Conservation (phyloP, 441 rosid species). For the Isatis lusitanica region DNA sequence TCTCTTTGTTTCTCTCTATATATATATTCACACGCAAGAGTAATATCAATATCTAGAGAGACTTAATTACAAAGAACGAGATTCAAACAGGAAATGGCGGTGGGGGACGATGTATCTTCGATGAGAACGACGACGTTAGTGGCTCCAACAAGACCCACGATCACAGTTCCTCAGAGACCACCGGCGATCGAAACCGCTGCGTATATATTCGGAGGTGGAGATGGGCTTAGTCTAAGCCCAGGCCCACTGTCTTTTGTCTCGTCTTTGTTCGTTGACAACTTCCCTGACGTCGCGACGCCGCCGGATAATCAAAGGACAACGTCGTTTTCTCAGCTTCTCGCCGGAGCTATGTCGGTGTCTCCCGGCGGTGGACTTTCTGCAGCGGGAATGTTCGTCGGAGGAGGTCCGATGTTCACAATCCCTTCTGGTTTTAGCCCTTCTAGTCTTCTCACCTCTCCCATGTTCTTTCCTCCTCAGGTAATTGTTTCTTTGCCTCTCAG, state of each 20-base stretch:
- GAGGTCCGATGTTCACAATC: conserved; percentile 60
- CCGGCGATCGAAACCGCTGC: conserved; percentile 46
- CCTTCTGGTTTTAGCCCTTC: conserved; percentile 89
- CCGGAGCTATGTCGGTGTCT: conserved; percentile 74
- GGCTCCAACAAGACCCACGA: conserved; percentile 58
- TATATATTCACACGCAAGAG: not conserved
- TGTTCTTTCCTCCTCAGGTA: conserved; percentile 72
- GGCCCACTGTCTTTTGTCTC: conserved; percentile 87
- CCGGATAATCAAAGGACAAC: conserved; percentile 39
- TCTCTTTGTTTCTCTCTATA: conserved; percentile 18
- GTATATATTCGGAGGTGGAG: conserved; percentile 49
- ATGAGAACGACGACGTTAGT: conserved; percentile 39
- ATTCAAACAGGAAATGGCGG: conserved; percentile 38
- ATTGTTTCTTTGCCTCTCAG: not conserved
- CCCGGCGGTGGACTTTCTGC: conserved; percentile 63
- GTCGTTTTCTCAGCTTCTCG: conserved; percentile 82
- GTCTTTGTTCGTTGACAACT: conserved; percentile 61
- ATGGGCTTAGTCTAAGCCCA: conserved; percentile 62
- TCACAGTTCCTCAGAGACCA: conserved; percentile 64
- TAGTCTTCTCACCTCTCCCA: conserved; percentile 78
- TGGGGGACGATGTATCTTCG: conserved; percentile 35
- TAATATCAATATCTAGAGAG: conserved; percentile 14
- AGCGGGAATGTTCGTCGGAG: conserved; percentile 49
- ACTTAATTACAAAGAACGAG: not conserved
- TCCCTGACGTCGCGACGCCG: conserved; percentile 44